A percentile compares a stretch with the other conserved stretches of the same genome.
These are phyloP conservation scores for Nissolia schottii DNA, from an alignment of 306 rosid species.

Conservation along the genomic window DNA sequence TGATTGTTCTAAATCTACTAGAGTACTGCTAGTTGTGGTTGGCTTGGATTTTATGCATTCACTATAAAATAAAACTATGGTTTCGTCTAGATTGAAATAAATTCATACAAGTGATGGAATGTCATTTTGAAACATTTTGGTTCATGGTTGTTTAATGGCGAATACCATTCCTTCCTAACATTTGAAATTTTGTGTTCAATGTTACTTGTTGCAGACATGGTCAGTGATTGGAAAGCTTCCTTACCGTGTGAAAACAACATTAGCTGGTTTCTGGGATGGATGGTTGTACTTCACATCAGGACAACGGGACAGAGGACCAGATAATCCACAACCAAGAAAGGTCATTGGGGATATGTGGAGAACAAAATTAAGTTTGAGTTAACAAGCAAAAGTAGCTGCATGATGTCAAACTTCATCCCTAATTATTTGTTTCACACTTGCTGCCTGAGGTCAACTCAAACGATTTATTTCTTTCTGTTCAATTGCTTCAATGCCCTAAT, in stretches of 20 bases:
- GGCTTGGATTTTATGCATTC: background rate
- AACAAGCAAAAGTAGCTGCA: background rate
- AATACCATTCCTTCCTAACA: background rate
- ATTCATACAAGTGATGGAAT: background rate
- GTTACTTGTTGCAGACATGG: slow-evolving; percentile 55
- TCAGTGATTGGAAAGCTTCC: slow-evolving; percentile 95
- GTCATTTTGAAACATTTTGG: background rate
- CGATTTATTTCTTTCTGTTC: background rate
- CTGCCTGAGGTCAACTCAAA: background rate
- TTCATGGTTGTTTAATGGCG: background rate
- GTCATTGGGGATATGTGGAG: slow-evolving; percentile 78
- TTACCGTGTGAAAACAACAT: slow-evolving; percentile 72
- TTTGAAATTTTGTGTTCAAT: background rate
- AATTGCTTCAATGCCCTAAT: background rate
- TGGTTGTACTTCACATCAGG: slow-evolving; percentile 90
- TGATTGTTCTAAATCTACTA: background rate
- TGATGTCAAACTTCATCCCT: background rate
- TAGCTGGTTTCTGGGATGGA: slow-evolving; percentile 79
- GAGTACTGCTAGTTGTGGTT: background rate
- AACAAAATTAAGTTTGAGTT: slow-evolving; percentile 51
- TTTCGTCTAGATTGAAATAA: background rate
- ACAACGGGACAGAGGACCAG: slow-evolving; percentile 90
- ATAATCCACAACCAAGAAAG: slow-evolving; percentile 75
- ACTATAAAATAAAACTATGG: background rate
- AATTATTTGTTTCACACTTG: background rate